phyloP scores from a whole-genome alignment of 148 eudicot genomes.

The Diospyros kaki region DNA sequence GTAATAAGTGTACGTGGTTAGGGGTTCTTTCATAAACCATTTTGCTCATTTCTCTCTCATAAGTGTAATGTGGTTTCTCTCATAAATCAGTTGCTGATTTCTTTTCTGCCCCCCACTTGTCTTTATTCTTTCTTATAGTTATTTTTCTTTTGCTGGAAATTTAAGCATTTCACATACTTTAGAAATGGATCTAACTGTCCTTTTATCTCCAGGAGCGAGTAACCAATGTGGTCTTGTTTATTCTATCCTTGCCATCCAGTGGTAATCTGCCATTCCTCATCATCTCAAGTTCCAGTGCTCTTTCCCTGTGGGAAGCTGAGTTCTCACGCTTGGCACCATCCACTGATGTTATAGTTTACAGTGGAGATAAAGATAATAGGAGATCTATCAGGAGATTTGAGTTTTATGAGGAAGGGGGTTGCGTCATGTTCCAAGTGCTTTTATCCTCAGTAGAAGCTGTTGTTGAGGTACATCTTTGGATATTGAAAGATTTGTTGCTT shows the following conservation, averaged over 20 bases:
- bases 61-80: not conserved
- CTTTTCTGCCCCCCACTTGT: not conserved
- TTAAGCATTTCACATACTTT: not conserved
- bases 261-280: constrained; percentile 51
- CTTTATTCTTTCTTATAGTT: not conserved
- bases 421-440: constrained; percentile 59
- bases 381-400: constrained; percentile 45
- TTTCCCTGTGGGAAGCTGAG: constrained; percentile 61
- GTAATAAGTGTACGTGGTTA: too few species aligned
- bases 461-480: constrained; percentile 38
- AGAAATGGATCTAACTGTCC: not conserved
- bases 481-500: not conserved
- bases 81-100: not conserved
- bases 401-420: constrained; percentile 45
- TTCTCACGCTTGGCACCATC: constrained; percentile 45
- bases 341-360: constrained; percentile 48
- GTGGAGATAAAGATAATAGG: constrained; percentile 48
- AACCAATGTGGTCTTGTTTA: constrained; percentile 29
- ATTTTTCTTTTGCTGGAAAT: not conserved
- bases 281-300: constrained; percentile 28
- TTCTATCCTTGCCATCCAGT: constrained; percentile 37
- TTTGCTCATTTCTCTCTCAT: too few species aligned
- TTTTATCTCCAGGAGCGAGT: constrained; percentile 48
- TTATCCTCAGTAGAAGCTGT: constrained; percentile 50
- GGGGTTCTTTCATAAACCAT: too few species aligned